Evolutionary conservation across 1,284 basidiomycete species (phyloP), one percentile per base, ranked within the genome.

Genomic region (Agaricales sp.): DNA sequence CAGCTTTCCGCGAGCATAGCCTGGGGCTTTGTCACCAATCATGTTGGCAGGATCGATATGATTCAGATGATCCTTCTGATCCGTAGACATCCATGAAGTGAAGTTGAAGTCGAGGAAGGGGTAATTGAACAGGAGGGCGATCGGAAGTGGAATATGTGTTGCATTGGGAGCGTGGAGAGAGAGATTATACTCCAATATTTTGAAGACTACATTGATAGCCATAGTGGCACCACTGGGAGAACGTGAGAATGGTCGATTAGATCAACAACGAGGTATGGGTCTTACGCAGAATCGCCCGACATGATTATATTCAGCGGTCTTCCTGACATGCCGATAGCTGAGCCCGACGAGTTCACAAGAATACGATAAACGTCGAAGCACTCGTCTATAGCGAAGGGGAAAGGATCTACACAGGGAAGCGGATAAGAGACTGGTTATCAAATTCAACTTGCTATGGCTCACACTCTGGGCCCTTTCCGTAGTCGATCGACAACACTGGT

Each of bases 391-490:
- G 93, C 92, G 67, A 87, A 97, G 0, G 94, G 93, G 64, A 91
- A 97, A 2, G 92, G 93, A 70, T 94, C 91, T 94, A 54, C 26
- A 43, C 20, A 46, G 18, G 22, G 53, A n/a, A n/a, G 14, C 47
- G 19, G 44, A 37, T 47, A 49, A 21, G 48, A 43, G 2, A 45
- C 35, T 26, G 44, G 4, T 14, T 37, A 39, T 19, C 2, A n/a
- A 26, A 11, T 37, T 37, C 12, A 37, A 37, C 12, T 37, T 37
- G 30, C 30, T 11, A n/a, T 35, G n/a, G n/a, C 30, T n/a, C 30
- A 92, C 91, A 92, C 73, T 95, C 92, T 3, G 94, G 94, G 21
- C 93, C 91, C 67, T 98, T 99, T 49, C 92, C 90, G 63, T 98
- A 98, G 58, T 98, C 91, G 46, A 98, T 78, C 4, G 89, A 78